phyloP scores from a whole-genome alignment of 1,284 basidiomycete species.

The Austropuccinia psidii region DNA sequence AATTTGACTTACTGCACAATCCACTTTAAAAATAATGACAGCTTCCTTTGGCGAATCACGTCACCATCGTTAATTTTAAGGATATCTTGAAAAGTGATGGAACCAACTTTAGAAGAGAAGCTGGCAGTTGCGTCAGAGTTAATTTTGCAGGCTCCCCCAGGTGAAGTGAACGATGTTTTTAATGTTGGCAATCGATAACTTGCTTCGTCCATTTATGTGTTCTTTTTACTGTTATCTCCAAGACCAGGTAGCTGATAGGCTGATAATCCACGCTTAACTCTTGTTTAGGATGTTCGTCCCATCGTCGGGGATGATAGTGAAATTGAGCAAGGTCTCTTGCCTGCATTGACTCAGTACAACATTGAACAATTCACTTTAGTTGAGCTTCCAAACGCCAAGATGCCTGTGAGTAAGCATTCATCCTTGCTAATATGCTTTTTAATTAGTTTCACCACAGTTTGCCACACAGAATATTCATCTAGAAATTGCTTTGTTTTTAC shows the following conservation, averaged over 20 bases:
- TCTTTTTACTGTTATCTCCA: background rate
- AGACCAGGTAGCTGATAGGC: slow-evolving; percentile 3
- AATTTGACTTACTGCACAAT: no score
- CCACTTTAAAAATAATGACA: no score
- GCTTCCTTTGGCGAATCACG: no score
- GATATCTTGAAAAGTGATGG: no score
- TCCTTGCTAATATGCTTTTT: slow-evolving; percentile 39
- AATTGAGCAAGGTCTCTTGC: slow-evolving; percentile 66
- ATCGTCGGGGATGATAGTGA: slow-evolving; percentile 76
- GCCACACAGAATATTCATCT: slow-evolving; percentile 35
- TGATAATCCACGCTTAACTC: background rate
- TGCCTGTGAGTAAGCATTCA: slow-evolving; percentile 54
- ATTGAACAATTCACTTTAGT: slow-evolving; percentile 72
- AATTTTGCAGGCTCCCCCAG: slow-evolving; percentile 79
- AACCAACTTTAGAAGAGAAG: slow-evolving; percentile 42
- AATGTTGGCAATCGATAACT: slow-evolving; percentile 51
- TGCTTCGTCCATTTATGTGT: background rate
- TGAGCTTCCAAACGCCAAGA: slow-evolving; percentile 52
- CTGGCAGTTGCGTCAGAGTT: slow-evolving; percentile 59
- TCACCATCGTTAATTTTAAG: no score
- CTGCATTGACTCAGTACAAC: slow-evolving; percentile 73
- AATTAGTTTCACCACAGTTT: slow-evolving; percentile 42
- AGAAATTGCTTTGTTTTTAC: background rate
- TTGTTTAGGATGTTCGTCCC: slow-evolving; percentile 64
- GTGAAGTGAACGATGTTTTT: slow-evolving; percentile 89